Percentiles rank a stretch among this genome's conserved stretches.
Evolutionary conservation across 305 asterid species (phyloP).

Genomic region (Nicotiana rustica): DNA sequence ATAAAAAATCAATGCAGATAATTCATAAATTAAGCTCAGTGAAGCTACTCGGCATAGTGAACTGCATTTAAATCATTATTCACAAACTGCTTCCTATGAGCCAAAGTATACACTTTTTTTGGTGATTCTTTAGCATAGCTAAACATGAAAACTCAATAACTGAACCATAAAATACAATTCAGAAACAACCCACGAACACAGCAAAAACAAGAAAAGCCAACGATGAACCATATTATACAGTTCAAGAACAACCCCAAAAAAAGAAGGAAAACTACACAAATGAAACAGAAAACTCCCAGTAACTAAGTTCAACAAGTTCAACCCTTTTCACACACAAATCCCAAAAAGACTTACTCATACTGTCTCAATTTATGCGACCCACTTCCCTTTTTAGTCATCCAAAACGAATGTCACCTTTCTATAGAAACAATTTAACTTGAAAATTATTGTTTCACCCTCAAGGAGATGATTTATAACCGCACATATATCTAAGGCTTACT

Average conservation of each 20-base stretch:
- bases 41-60: neutral
- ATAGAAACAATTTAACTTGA: neutral
- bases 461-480: too few species aligned
- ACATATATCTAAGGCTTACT: too few species aligned
- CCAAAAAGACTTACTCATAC: neutral
- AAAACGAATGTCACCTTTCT: too few species aligned
- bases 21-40: neutral
- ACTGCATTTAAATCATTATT: neutral
- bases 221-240: too few species aligned
- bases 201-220: neutral
- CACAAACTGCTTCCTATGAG: slow-evolving; percentile 9
- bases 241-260: too few species aligned
- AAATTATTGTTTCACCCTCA: too few species aligned
- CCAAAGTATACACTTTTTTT: neutral
- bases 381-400: too few species aligned
- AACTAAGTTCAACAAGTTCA: neutral
- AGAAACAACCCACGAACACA: slow-evolving; percentile 13
- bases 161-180: neutral
- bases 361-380: too few species aligned
- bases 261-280: neutral
- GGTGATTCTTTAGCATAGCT: neutral
- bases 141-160: slow-evolving; percentile 17
- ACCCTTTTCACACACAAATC: neutral
- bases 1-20: neutral
- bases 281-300: neutral